These are phyloP conservation scores for Raffaelea deltoideospora DNA, from an alignment of 2,329 filamentous ascomycete species.

Conservation along the genomic window DNA sequence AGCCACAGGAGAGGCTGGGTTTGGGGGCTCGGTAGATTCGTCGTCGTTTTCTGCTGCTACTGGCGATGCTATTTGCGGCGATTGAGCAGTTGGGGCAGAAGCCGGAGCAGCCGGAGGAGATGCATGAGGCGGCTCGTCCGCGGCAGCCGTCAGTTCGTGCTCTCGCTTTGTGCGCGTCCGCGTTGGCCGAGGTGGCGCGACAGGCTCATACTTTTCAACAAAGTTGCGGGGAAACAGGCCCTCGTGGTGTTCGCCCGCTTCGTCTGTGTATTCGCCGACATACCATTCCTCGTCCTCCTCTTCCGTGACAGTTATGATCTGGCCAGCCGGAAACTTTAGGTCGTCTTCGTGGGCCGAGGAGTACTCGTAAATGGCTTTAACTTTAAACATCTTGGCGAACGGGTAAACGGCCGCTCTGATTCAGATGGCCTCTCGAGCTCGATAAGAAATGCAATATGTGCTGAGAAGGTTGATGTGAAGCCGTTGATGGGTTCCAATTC, in stretches of 20 bases:
- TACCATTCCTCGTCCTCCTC: slow-evolving; percentile 94
- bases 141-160: slow-evolving; percentile 8
- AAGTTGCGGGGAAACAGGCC: slow-evolving; percentile 95
- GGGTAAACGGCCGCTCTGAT: too few species aligned
- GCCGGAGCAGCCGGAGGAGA: background rate
- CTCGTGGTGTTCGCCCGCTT: slow-evolving; percentile 56
- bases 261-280: slow-evolving; percentile 71
- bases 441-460: too few species aligned
- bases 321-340: slow-evolving; percentile 68
- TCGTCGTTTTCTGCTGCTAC: slow-evolving; percentile 8
- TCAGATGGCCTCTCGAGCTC: too few species aligned
- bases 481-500: too few species aligned
- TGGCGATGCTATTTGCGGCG: slow-evolving; percentile 13
- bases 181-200: slow-evolving; percentile 70
- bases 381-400: slow-evolving; percentile 60
- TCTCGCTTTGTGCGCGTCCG: slow-evolving; percentile 60
- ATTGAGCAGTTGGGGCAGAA: background rate
- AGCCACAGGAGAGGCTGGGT: slow-evolving; percentile 1
- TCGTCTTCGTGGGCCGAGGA: slow-evolving; percentile 87
- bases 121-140: slow-evolving; percentile 9
- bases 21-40: slow-evolving; percentile 13
- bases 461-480: too few species aligned
- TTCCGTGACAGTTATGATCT: slow-evolving; percentile 87
- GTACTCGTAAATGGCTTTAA: slow-evolving; percentile 94
- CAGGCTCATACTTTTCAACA: slow-evolving; percentile 89